Percentiles rank a stretch among this genome's conserved stretches.
phyloP scores from a whole-genome alignment of 768 basidiomycete species.

The Macrocybe gigantea region DNA sequence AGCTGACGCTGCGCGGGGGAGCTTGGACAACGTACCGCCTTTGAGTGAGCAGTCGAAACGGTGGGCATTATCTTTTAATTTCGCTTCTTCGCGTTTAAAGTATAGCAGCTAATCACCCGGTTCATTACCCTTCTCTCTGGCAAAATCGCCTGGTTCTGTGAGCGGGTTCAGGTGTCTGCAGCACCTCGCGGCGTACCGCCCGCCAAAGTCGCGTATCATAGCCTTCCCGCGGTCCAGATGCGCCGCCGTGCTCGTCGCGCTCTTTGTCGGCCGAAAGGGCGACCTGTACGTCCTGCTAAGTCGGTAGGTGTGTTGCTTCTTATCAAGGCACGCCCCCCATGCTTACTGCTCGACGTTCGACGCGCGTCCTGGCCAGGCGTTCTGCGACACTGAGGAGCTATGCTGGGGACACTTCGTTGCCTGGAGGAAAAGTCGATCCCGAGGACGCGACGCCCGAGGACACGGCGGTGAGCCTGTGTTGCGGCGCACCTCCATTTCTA shows the following conservation, averaged over 20 bases:
- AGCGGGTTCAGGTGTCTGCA: slow-evolving; percentile 42
- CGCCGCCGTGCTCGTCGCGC: slow-evolving; percentile 76
- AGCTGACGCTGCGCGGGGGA: slow-evolving; percentile 21
- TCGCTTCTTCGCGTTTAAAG: background rate
- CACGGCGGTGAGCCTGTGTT: slow-evolving; percentile 56
- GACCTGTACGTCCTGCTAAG: slow-evolving; percentile 85
- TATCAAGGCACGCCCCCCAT: background rate
- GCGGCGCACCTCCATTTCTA: background rate
- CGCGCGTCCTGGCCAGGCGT: slow-evolving; percentile 39
- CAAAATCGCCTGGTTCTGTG: too few species aligned
- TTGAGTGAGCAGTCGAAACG: slow-evolving; percentile 46
- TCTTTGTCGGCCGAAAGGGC: slow-evolving; percentile 80
- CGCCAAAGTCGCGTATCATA: slow-evolving; percentile 13
- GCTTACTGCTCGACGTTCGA: background rate
- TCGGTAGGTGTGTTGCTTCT: slow-evolving; percentile 42
- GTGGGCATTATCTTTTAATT: slow-evolving; percentile 19
- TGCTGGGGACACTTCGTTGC: slow-evolving; percentile 85
- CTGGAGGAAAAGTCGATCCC: slow-evolving; percentile 77
- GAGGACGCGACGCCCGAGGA: slow-evolving; percentile 67
- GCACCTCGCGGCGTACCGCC: slow-evolving; percentile 44
- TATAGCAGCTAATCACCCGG: too few species aligned
- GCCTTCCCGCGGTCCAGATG: slow-evolving; percentile 50
- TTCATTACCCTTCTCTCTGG: background rate
- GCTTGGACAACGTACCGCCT: slow-evolving; percentile 27
- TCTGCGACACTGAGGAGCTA: slow-evolving; percentile 68